Base-by-base conservation (phyloP, 257 asterid genomes). In the Penstemon barbatus region DNA sequence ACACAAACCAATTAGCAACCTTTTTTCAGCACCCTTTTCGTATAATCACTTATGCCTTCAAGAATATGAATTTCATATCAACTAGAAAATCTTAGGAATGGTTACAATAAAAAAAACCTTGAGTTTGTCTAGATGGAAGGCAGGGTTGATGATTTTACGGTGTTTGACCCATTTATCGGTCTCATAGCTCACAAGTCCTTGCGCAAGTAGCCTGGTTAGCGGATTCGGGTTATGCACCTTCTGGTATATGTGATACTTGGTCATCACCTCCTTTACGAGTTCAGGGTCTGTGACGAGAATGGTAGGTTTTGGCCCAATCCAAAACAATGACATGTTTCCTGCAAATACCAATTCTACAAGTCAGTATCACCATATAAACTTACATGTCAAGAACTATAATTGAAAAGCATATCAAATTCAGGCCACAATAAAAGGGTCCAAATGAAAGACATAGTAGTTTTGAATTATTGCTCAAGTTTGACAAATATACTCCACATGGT, bases 121-220 rank as follows among this genome's bases (percentile, higher is more conserved):
- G 2, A 25, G 33, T 41, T 72, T 75, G 0, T 79, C 76, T 0
- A 72, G 37, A 39, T 75, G 83, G 73, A 79, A 75, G 63, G 81
- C 78, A 12, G 81, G 81, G 33, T 25, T 25, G 33, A 25, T 25
- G 33, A 25, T 25, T 25, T 25, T 25, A 25, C 33, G 33, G 33
- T 25, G 33, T 25, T 25, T 25, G 33, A 25, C 33, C 33, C 33
- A 25, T 25, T 25, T 25, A 25, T 25, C 85, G 18, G 56, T 71
- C 6, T 79, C 76, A 6, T 50, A 48, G 38, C 7, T 33, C 11
- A 8, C 50, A 12, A 75, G 6, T 54, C 81, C 84, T 19, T 43
- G 68, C 0, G 42, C 38, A 18, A 72, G 61, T 25, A 68, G 53
- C 42, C 38, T 69, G 10, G 50, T 8, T 7, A 79, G 7, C 7